Evolutionary conservation across 192 early-diverging fungal genomes (phyloP).

Genomic region (Coemansia sp.): DNA sequence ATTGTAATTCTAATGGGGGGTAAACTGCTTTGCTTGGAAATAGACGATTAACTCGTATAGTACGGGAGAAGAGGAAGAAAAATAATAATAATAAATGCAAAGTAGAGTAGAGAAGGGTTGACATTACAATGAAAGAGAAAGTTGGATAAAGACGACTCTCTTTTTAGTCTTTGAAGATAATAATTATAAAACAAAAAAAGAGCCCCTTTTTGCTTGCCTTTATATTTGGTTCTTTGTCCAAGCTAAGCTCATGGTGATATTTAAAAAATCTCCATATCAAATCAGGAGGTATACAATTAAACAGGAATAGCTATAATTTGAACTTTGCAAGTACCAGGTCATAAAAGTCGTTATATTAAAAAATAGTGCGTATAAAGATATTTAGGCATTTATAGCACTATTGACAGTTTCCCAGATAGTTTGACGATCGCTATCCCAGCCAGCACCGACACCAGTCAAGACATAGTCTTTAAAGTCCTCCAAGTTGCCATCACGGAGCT

Average conservation of each 20-base stretch:
- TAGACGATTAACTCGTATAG: not conserved
- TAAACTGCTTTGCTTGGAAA: not conserved
- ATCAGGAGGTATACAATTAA: too few relatives aligned
- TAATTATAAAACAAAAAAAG: not conserved
- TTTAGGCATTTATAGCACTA: slow-evolving; percentile 14
- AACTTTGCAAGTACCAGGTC: not conserved
- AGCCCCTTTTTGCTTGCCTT: not conserved
- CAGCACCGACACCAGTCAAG: slow-evolving; percentile 28
- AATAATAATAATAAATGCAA: not conserved
- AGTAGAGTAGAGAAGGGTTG: not conserved
- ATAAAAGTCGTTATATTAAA: slow-evolving; percentile 2
- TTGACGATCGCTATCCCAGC: slow-evolving; percentile 23
- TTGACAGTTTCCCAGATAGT: slow-evolving; percentile 38
- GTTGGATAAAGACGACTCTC: not conserved
- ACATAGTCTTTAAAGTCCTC: slow-evolving; percentile 48
- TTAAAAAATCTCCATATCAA: too few relatives aligned
- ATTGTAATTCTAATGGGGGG: not conserved
- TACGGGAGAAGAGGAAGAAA: too few relatives aligned
- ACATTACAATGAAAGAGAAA: not conserved
- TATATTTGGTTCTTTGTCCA: not conserved
- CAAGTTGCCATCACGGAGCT: slow-evolving; percentile 33
- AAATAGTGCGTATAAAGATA: not conserved
- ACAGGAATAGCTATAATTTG: too few relatives aligned
- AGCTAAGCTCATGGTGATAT: not conserved
- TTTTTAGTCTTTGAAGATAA: not conserved